A percentile compares a stretch with the other conserved stretches of the same genome.
Evolutionary conservation across 2,329 filamentous ascomycete species (phyloP).

Genomic region (Penicillium sp.): DNA sequence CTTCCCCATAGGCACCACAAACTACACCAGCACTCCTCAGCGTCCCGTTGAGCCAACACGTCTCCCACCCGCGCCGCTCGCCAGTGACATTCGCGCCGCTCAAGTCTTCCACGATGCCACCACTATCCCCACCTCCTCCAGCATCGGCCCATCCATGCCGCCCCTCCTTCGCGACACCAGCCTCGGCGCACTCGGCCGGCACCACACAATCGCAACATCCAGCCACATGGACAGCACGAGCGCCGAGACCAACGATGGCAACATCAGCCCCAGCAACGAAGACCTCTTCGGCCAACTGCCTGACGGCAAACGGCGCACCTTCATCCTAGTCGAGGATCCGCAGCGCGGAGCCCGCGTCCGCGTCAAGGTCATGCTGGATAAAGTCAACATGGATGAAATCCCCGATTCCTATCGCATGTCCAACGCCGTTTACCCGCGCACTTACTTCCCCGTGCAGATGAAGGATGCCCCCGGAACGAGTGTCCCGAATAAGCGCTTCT

Average conservation of each 20-base stretch:
- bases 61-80: conserved; percentile 55
- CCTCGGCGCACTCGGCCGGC: conserved; percentile 51
- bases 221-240: conserved; percentile 29
- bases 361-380: conserved; percentile 90
- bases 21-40: conserved; percentile 57
- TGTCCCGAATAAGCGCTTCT: conserved; percentile 75
- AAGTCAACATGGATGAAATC: conserved; percentile 92
- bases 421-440: conserved; percentile 87
- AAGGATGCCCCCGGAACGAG: conserved; percentile 76
- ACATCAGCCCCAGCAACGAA: conserved; percentile 54
- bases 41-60: conserved; percentile 65
- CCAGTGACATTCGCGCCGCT: conserved; percentile 70
- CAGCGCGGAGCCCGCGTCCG: conserved; percentile 81
- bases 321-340: conserved; percentile 91
- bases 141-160: conserved; percentile 65
- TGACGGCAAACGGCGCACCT: conserved; percentile 90
- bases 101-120: conserved; percentile 77
- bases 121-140: conserved; percentile 62
- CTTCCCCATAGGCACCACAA: conserved; percentile 44
- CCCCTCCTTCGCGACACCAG: conserved; percentile 65
- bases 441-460: conserved; percentile 93
- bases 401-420: conserved; percentile 92
- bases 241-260: conserved; percentile 33
- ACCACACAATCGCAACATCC: conserved; percentile 41
- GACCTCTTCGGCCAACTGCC: conserved; percentile 87